Percentiles rank a stretch among this genome's conserved stretches.
Evolutionary conservation across 352 stramenopile genomes (phyloP).

Genomic region (Globisporangium camurandrum): DNA sequence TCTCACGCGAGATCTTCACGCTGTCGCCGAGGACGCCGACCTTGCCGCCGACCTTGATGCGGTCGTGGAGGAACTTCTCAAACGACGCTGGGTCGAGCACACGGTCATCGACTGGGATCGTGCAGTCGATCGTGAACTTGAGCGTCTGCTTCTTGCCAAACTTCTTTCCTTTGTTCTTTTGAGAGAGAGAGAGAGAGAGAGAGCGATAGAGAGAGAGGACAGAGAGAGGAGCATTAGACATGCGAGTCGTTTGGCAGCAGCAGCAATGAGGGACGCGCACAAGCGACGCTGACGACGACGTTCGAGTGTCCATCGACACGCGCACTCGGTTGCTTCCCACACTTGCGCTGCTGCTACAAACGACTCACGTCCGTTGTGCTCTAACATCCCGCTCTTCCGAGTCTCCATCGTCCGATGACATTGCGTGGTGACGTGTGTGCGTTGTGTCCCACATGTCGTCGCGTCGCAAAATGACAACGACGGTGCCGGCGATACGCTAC

Average conservation of each 20-base stretch:
- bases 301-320: too few relatives aligned
- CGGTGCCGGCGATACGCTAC: too few relatives aligned
- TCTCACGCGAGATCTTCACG: conserved; percentile 95
- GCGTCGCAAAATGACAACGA: background rate
- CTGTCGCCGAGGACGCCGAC: conserved; percentile 92
- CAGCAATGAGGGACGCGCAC: background rate
- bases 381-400: too few relatives aligned
- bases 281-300: too few relatives aligned
- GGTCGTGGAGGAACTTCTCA: conserved; percentile 99
- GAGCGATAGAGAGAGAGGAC: too few relatives aligned
- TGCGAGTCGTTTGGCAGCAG: background rate
- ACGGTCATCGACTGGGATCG: conserved; percentile 97
- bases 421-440: too few relatives aligned
- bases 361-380: too few relatives aligned
- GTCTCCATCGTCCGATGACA: too few relatives aligned
- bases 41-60: conserved; percentile 99
- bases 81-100: conserved; percentile 98
- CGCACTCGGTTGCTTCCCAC: too few relatives aligned
- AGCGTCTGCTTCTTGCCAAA: conserved; percentile 86
- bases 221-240: too few relatives aligned
- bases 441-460: too few relatives aligned
- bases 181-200: background rate
- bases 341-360: background rate
- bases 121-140: conserved; percentile 94
- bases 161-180: conserved; percentile 81